Evolutionary conservation across 495 filamentous ascomycete species (phyloP).

Genomic region (Penicillium mononematosum): DNA sequence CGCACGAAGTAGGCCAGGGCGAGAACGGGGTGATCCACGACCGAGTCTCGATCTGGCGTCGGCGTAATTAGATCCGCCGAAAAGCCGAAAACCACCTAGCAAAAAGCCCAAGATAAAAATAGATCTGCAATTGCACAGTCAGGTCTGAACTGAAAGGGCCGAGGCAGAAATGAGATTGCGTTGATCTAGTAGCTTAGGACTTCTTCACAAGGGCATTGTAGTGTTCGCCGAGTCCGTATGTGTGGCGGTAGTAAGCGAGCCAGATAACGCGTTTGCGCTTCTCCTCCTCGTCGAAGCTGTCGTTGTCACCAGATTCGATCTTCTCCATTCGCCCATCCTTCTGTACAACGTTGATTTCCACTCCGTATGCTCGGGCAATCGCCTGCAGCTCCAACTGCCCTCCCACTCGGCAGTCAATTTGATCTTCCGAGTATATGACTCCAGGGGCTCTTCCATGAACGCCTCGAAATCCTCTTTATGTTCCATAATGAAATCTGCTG

Average conservation of each 20-base stretch:
- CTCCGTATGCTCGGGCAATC: constrained; percentile 75
- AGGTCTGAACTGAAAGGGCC: background rate
- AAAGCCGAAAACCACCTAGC: background rate
- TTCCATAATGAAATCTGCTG: constrained; percentile 56
- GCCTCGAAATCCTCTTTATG: constrained; percentile 61
- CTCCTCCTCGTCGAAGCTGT: constrained; percentile 47
- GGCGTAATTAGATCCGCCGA: constrained; percentile 25
- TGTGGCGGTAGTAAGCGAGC: constrained; percentile 93
- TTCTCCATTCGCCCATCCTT: constrained; percentile 73
- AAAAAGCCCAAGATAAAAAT: constrained; percentile 5
- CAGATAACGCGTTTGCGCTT: constrained; percentile 58
- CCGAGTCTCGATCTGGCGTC: constrained; percentile 41
- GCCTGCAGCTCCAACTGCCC: constrained; percentile 88
- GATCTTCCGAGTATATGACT: constrained; percentile 71
- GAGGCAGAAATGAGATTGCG: constrained; percentile 9
- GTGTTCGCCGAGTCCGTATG: constrained; percentile 91
- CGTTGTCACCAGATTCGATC: constrained; percentile 55
- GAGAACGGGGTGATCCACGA: constrained; percentile 37
- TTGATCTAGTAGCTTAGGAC: constrained; percentile 12
- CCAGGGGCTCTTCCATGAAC: constrained; percentile 82
- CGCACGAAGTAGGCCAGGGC: constrained; percentile 54
- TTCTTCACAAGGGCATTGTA: constrained; percentile 75
- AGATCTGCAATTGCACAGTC: constrained; percentile 6
- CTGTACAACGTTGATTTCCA: constrained; percentile 84
- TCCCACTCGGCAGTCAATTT: constrained; percentile 91